phyloP scores from a whole-genome alignment of 768 basidiomycete genomes.

The Pisolithus albus region DNA sequence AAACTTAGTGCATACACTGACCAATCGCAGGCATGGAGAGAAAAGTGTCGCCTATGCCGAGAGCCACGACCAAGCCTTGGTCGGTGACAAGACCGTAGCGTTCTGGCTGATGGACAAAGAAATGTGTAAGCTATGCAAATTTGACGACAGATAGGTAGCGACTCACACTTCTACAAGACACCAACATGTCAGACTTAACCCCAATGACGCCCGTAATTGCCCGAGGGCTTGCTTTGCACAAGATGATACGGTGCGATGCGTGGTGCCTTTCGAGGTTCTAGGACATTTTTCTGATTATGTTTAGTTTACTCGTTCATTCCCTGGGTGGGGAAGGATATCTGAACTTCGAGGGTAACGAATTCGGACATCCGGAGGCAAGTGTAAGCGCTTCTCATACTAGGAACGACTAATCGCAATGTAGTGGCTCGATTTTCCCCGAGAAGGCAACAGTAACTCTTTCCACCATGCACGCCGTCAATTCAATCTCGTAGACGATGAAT shows the following conservation, averaged over 20 bases:
- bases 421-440: slow-evolving; percentile 99
- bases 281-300: neutral
- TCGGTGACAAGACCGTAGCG: slow-evolving; percentile 97
- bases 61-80: slow-evolving; percentile 96
- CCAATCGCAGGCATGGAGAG: slow-evolving; percentile 83
- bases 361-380: slow-evolving; percentile 91
- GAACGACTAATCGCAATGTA: slow-evolving; percentile 20
- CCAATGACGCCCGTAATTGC: slow-evolving; percentile 80
- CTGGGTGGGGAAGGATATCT: slow-evolving; percentile 97
- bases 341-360: slow-evolving; percentile 98
- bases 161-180: slow-evolving; percentile 44
- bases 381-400: neutral
- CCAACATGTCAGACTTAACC: slow-evolving; percentile 86
- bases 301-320: slow-evolving; percentile 80
- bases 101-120: slow-evolving; percentile 99
- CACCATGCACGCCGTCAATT: slow-evolving; percentile 96
- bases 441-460: slow-evolving; percentile 93
- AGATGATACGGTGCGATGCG: slow-evolving; percentile 81
- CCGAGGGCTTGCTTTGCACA: slow-evolving; percentile 88
- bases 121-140: slow-evolving; percentile 68
- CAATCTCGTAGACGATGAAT: slow-evolving; percentile 82
- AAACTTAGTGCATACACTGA: slow-evolving; percentile 83
- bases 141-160: neutral
- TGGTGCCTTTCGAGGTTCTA: slow-evolving; percentile 9
- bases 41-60: slow-evolving; percentile 92